Evolutionary conservation across 2,329 filamentous ascomycete species (phyloP).

Genomic region (Pseudocercospora cruenta): DNA sequence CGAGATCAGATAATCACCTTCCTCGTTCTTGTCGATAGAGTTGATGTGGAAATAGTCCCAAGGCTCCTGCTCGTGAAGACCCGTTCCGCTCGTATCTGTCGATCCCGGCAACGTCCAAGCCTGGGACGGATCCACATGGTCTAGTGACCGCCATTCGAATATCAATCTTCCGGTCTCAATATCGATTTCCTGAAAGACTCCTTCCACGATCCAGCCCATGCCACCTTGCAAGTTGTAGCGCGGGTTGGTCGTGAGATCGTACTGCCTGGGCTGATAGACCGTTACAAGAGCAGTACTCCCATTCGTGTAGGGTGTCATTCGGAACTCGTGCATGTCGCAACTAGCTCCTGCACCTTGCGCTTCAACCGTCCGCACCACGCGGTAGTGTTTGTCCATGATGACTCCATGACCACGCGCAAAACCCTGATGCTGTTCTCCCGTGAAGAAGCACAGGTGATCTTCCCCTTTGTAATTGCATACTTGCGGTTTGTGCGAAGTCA

Average conservation of each 20-base stretch:
- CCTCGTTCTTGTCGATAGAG: conserved; percentile 54
- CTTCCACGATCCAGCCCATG: conserved; percentile 57
- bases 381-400: conserved; percentile 56
- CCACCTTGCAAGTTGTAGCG: conserved; percentile 44
- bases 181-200: conserved; percentile 59
- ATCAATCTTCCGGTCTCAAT: conserved; percentile 59
- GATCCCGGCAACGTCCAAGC: conserved; percentile 50
- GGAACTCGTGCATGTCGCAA: conserved; percentile 59
- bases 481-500: conserved; percentile 53
- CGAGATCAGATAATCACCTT: conserved; percentile 55
- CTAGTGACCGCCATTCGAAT: conserved; percentile 63
- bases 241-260: conserved; percentile 51
- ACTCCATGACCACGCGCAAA: conserved; percentile 57
- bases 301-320: conserved; percentile 47
- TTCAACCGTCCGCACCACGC: conserved; percentile 53
- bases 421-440: conserved; percentile 55
- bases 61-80: conserved; percentile 49
- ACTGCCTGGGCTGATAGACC: conserved; percentile 44
- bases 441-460: conserved; percentile 58
- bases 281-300: conserved; percentile 46
- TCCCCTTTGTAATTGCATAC: conserved; percentile 54
- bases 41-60: conserved; percentile 63
- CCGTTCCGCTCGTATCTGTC: conserved; percentile 51
- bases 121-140: conserved; percentile 58
- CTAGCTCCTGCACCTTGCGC: conserved; percentile 44